Evolutionary conservation across 2,329 filamentous ascomycete genomes (phyloP), one percentile per base, ranked within the genome.

Genomic region (Aciculosporium take): DNA sequence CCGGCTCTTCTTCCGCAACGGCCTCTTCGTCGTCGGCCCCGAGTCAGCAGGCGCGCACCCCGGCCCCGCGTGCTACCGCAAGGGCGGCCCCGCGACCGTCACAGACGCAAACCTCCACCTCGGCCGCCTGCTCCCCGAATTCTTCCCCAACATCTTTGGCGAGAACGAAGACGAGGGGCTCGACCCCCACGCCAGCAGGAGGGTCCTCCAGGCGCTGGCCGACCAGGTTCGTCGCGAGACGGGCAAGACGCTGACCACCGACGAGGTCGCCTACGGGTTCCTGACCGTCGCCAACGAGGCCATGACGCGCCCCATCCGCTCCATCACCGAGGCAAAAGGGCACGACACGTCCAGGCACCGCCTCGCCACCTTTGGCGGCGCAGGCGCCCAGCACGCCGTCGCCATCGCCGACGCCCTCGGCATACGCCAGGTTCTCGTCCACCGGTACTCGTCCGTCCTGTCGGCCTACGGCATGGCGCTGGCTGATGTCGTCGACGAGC

Each of bases 91-190:
- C 12, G 57, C 83, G 10, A 82, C 80, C 1, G 79, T 84, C 33
- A 84, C 81, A 0, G 80, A 85, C 53, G 80, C 80, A 0, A 84
- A 84, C 48, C 56, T 84, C 2, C 76, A 79, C 49, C 71, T 84
- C 1, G 79, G 81, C 2, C 66, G 80, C 28, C 57, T 62, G 30
- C 51, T 59, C 29, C 65, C 80, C 0, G 75, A 81, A 40, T 82
- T 79, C 55, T 84, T 84, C 49, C 80, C 79, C 0, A 79, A 79
- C 49, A 83, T 84, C 3, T 53, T 53, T 27, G 51, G 51, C 9
- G 39, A 44, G 21, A 46, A 48, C 8, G 51, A 52, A 34, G 44
- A 53, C 17, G 44, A 53, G 37, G 40, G 46, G 0, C 52, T 72
- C 12, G 67, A 67, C 34, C 51, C 55, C 2, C 65, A 66, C 7